A percentile compares a stretch with the other conserved stretches of the same genome.
phyloP scores from a whole-genome alignment of 225 moss, liverwort and hornwort genomes.

The Polytrichum commune region DNA sequence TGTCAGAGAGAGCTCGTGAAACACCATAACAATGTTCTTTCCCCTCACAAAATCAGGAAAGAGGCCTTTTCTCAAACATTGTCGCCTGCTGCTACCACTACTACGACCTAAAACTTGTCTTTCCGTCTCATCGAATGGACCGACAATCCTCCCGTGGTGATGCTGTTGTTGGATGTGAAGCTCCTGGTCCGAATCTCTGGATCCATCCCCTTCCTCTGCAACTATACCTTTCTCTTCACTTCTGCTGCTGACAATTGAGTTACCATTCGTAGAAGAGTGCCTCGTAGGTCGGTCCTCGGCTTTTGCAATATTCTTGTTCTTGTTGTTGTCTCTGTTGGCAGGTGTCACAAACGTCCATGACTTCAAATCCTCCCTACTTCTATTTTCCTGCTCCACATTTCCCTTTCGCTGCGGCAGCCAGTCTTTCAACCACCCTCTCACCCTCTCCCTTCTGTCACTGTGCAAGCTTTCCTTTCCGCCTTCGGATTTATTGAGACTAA shows the following conservation, averaged over 20 bases:
- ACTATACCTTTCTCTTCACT: neutral
- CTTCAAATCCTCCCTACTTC: slow-evolving; percentile 3
- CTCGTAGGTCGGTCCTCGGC: neutral
- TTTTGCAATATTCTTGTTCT: no score
- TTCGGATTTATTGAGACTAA: slow-evolving; percentile 18
- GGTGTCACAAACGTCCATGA: no score
- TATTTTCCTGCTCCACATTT: slow-evolving; percentile 3
- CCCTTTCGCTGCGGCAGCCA: neutral
- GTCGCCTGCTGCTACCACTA: neutral
- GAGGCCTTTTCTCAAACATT: slow-evolving; percentile 17
- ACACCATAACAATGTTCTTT: slow-evolving; percentile 50
- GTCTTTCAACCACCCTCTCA: slow-evolving; percentile 11
- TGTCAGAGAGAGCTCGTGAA: slow-evolving; percentile 81
- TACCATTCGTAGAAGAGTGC: neutral
- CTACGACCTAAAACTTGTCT: slow-evolving; percentile 15
- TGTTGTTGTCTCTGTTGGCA: no score
- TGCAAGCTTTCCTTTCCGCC: neutral
- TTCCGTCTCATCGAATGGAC: slow-evolving; percentile 51
- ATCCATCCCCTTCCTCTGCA: neutral
- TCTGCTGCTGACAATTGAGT: neutral
- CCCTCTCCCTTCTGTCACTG: neutral
- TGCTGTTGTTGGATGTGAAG: neutral
- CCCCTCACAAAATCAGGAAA: slow-evolving; percentile 56
- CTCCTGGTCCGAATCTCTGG: neutral
- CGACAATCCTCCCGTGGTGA: slow-evolving; percentile 19